Base-by-base conservation (phyloP, 768 basidiomycete species). In the Obba rivulosa region DNA sequence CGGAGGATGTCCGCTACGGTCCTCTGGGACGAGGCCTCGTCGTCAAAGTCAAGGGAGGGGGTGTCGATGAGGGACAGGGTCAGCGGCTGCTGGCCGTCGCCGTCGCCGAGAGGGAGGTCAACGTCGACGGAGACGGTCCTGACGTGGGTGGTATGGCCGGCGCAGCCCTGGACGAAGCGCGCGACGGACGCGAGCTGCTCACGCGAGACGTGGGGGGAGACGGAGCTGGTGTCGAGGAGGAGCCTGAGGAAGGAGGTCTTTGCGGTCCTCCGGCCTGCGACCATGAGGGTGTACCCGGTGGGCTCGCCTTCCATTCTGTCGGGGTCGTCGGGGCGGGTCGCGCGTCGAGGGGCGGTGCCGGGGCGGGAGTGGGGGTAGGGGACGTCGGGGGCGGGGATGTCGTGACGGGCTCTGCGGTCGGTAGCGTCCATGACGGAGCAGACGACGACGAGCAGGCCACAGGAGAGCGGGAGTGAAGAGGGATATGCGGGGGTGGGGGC, bases 191-290 rank as follows among this genome's bases (percentile, higher is more conserved):
- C 78, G 56, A 87, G 80, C 72, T 92, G 87, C 61, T 87, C 87
- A 61, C 80, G 82, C 41, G 78, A 73, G 46, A 80, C 77, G 18
- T 71, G 63, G 35, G 75, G 69, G 13, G 86, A 77, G 60, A 91
- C 72, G 62, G 78, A 71, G 71, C 78, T 78, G 55, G 90, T 88
- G 73, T 90, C 87, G 66, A 91, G 79, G 55, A 92, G 75, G 60
- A 91, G 85, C 49, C 87, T 81, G 62, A 91, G 83, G 62, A 92
- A 87, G 52, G 87, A 84, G 20, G 88, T 89, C 77, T 92, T 92
- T 69, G 87, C 86, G 69, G 85, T 83, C 69, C 83, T 75, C 63
- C 79, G 81, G 44, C 88, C 88, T 49, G 87, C 88, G 61, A 88
- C 87, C 71, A 91, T 84, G 66, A 91, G 71, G 57, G 83, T 83